Evolutionary conservation across 805 yeast genomes (phyloP).

Genomic region (Peterozyma xylosa): DNA sequence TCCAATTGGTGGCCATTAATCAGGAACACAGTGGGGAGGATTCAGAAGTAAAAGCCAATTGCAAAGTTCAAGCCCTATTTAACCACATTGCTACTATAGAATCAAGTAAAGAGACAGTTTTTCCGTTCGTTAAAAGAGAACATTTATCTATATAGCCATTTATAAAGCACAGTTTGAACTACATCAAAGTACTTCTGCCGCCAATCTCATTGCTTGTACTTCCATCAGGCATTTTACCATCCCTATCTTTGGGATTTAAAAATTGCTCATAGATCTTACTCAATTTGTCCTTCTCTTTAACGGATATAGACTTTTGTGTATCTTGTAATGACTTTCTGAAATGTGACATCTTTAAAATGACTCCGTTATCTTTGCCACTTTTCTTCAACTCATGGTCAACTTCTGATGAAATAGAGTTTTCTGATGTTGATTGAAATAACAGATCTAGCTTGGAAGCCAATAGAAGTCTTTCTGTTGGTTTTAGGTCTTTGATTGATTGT

Average conservation of each 20-base stretch:
- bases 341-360: conserved; percentile 45
- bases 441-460: conserved; percentile 35
- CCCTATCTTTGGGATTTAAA: conserved; percentile 53
- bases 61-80: too few relatives aligned
- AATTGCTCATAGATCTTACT: conserved; percentile 62
- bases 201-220: conserved; percentile 75
- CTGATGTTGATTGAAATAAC: conserved; percentile 15
- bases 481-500: conserved; percentile 15
- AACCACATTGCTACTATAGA: too few relatives aligned
- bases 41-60: too few relatives aligned
- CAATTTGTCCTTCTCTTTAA: conserved; percentile 59
- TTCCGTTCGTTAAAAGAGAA: not conserved
- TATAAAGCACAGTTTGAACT: conserved; percentile 15
- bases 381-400: not conserved
- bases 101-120: too few relatives aligned
- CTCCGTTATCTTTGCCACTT: conserved; percentile 17
- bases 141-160: not conserved
- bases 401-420: conserved; percentile 6
- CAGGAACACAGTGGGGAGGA: too few relatives aligned
- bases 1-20: too few relatives aligned
- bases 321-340: conserved; percentile 57
- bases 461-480: conserved; percentile 32
- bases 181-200: conserved; percentile 79
- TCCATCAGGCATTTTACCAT: conserved; percentile 86
- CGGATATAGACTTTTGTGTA: conserved; percentile 86